phyloP scores from a whole-genome alignment of 1,284 basidiomycete species.

The Puccinia coronata region DNA sequence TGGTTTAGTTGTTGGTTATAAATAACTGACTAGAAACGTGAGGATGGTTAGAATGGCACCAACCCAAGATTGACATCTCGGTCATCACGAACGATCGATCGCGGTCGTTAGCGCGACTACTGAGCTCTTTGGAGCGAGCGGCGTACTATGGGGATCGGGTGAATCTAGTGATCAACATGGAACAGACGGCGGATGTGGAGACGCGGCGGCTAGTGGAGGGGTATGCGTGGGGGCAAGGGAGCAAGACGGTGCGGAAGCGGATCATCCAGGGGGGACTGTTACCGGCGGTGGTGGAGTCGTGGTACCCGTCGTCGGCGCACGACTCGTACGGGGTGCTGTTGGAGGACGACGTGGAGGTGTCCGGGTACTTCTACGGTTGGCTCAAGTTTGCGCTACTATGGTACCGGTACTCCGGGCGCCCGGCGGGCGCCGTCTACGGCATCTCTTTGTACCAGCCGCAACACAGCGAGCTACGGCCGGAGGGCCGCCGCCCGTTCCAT shows the following conservation, averaged over 20 bases:
- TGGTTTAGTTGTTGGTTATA: background rate
- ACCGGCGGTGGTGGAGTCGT: slow-evolving; percentile 77
- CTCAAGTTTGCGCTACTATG: slow-evolving; percentile 71
- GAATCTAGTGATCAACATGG: slow-evolving; percentile 69
- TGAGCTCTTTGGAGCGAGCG: slow-evolving; percentile 67
- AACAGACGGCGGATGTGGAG: slow-evolving; percentile 69
- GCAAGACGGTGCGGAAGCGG: slow-evolving; percentile 65
- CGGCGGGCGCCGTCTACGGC: slow-evolving; percentile 66
- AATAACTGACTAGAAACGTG: background rate
- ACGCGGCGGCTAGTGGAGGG: slow-evolving; percentile 65
- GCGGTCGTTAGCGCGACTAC: slow-evolving; percentile 68
- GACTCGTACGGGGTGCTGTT: slow-evolving; percentile 74
- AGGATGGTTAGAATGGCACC: slow-evolving; percentile 68
- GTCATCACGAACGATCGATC: slow-evolving; percentile 76
- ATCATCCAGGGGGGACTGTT: slow-evolving; percentile 74
- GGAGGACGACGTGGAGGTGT: slow-evolving; percentile 80
- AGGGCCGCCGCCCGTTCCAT: slow-evolving; percentile 70
- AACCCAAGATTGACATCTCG: slow-evolving; percentile 68
- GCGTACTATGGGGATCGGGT: slow-evolving; percentile 71
- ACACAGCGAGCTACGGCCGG: slow-evolving; percentile 70
- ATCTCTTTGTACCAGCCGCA: slow-evolving; percentile 81
- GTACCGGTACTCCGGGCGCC: slow-evolving; percentile 65
- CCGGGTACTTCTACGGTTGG: slow-evolving; percentile 79
- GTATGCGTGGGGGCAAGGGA: slow-evolving; percentile 66
- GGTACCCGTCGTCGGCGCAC: slow-evolving; percentile 71